Conservation (phyloP, 2,329 filamentous ascomycete genomes). For the Mycocentrospora acerina region DNA sequence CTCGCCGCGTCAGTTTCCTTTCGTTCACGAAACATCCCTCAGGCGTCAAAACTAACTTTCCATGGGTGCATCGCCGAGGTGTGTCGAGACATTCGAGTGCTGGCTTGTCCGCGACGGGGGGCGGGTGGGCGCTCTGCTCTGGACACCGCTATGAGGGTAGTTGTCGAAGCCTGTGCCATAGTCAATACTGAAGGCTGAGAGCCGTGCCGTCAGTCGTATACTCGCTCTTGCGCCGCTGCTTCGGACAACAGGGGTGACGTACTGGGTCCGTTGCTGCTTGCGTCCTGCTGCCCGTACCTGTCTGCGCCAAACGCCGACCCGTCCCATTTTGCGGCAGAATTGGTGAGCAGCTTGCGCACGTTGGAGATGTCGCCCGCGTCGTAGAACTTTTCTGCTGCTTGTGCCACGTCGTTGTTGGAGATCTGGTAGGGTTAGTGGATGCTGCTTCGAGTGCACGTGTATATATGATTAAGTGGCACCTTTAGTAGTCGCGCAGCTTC, state of each 20-base stretch:
- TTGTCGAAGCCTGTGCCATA: slow-evolving; percentile 33
- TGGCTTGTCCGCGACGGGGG: slow-evolving; percentile 40
- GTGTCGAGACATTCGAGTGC: slow-evolving; percentile 30
- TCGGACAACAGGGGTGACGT: slow-evolving; percentile 14
- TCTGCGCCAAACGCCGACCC: slow-evolving; percentile 32
- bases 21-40: background rate
- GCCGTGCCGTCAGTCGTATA: slow-evolving; percentile 16
- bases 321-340: slow-evolving; percentile 33
- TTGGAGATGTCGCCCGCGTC: slow-evolving; percentile 13
- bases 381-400: slow-evolving; percentile 27
- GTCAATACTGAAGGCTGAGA: slow-evolving; percentile 39
- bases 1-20: slow-evolving; percentile 15
- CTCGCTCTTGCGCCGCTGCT: slow-evolving; percentile 1
- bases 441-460: background rate
- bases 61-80: slow-evolving; percentile 33
- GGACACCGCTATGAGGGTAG: slow-evolving; percentile 32
- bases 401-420: slow-evolving; percentile 24
- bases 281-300: slow-evolving; percentile 32
- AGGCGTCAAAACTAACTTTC: slow-evolving; percentile 30
- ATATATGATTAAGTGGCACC: slow-evolving; percentile 4
- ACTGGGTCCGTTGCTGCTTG: slow-evolving; percentile 25
- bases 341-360: slow-evolving; percentile 21
- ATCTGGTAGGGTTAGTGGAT: slow-evolving; percentile 15
- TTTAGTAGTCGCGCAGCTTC: slow-evolving; percentile 10
- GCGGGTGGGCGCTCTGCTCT: slow-evolving; percentile 39